Conservation (phyloP, 306 rosid genomes). For the Albizia julibrissin region DNA sequence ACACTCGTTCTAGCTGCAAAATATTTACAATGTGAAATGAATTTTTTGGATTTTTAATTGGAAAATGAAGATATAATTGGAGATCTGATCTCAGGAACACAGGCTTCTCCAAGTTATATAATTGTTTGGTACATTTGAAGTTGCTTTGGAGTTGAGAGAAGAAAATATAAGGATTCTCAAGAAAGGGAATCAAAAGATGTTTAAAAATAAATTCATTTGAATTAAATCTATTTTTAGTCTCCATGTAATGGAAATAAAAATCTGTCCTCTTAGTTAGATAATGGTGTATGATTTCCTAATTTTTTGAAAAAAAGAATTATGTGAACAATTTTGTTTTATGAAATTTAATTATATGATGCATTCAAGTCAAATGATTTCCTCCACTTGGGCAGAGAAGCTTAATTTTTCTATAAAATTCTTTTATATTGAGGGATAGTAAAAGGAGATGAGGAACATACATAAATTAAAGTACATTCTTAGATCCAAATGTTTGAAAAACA, state of each 20-base stretch:
- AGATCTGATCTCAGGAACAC: neutral
- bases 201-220: neutral
- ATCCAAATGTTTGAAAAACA: neutral
- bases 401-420: neutral
- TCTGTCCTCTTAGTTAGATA: neutral
- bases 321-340: neutral
- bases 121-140: neutral
- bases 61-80: neutral
- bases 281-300: neutral
- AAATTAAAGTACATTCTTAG: neutral
- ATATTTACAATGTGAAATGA: conserved; percentile 1
- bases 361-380: neutral
- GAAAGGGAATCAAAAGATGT: neutral
- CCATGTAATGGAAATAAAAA: neutral
- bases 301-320: neutral
- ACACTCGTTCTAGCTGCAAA: conserved; percentile 72
- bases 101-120: neutral
- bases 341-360: neutral
- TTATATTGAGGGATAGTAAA: neutral
- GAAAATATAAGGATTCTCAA: neutral
- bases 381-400: neutral
- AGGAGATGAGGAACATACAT: neutral
- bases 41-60: neutral
- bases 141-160: neutral
- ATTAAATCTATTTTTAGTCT: neutral